These are phyloP conservation scores for Psophocarpus tetragonolobus DNA, from an alignment of 306 rosid species.

Conservation along the genomic window DNA sequence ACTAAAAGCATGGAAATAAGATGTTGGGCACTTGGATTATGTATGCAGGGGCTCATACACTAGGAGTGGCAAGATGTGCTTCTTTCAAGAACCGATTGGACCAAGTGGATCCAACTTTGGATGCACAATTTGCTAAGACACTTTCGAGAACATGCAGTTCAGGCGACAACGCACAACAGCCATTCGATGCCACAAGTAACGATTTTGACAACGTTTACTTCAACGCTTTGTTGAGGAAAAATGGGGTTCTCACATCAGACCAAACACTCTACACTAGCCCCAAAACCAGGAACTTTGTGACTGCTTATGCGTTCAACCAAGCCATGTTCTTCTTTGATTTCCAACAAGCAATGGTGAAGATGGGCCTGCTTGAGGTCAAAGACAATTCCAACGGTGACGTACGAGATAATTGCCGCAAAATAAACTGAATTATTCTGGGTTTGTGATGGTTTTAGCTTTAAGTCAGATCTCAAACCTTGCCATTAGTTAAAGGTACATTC, in stretches of 20 bases:
- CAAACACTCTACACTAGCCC: constrained; percentile 63
- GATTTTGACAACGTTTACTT: constrained; percentile 68
- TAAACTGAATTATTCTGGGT: constrained; percentile 36
- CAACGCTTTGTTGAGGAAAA: constrained; percentile 45
- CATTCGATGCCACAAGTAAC: constrained; percentile 61
- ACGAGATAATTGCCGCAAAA: constrained; percentile 58
- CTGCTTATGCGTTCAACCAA: constrained; percentile 69
- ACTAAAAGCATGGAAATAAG: neutral
- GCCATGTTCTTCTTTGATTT: constrained; percentile 86
- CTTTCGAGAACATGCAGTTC: constrained; percentile 59
- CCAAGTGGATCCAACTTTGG: constrained; percentile 51
- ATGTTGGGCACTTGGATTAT: neutral
- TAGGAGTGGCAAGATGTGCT: constrained; percentile 87
- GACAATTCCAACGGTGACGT: constrained; percentile 64
- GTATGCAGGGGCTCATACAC: constrained; percentile 79
- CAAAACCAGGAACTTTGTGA: constrained; percentile 58
- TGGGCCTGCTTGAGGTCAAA: constrained; percentile 73
- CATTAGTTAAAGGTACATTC: neutral
- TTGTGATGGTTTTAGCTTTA: constrained; percentile 4
- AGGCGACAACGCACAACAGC: constrained; percentile 64
- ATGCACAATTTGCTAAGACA: constrained; percentile 53
- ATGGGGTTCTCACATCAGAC: constrained; percentile 74
- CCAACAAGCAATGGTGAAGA: constrained; percentile 75
- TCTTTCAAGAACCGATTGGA: constrained; percentile 67
- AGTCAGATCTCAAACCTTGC: neutral